Evolutionary conservation across 768 basidiomycete genomes (phyloP).

Genomic region (Boletus sensibilis): DNA sequence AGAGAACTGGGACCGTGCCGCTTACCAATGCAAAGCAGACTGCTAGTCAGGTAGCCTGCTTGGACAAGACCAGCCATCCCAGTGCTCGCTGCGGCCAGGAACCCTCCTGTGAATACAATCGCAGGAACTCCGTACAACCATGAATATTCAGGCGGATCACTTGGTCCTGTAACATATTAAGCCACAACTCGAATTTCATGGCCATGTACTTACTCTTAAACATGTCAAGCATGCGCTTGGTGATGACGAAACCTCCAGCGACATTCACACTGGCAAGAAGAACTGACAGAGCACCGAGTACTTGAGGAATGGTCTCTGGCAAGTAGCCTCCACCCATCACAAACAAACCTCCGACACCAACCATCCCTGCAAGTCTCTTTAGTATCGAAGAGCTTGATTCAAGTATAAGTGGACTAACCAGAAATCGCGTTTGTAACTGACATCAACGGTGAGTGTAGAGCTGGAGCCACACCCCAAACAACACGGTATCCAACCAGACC

Average conservation of each 20-base stretch:
- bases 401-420: slow-evolving; percentile 42
- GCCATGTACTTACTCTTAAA: slow-evolving; percentile 63
- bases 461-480: slow-evolving; percentile 87
- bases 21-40: slow-evolving; percentile 80
- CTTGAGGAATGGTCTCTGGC: slow-evolving; percentile 79
- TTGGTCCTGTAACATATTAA: slow-evolving; percentile 50
- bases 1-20: not conserved
- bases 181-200: not conserved
- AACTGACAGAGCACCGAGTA: slow-evolving; percentile 79
- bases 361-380: slow-evolving; percentile 48
- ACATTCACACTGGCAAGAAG: slow-evolving; percentile 86
- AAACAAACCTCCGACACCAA: slow-evolving; percentile 83
- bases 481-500: slow-evolving; percentile 85
- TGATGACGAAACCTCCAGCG: slow-evolving; percentile 84
- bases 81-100: slow-evolving; percentile 76
- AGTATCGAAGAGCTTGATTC: not conserved
- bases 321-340: slow-evolving; percentile 88
- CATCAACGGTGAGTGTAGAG: slow-evolving; percentile 88
- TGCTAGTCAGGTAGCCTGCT: slow-evolving; percentile 83
- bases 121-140: slow-evolving; percentile 82
- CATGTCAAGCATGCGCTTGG: slow-evolving; percentile 92
- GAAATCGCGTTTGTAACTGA: slow-evolving; percentile 89
- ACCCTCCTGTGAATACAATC: slow-evolving; percentile 79
- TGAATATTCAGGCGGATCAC: slow-evolving; percentile 85
- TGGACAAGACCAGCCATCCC: slow-evolving; percentile 86